Conservation (phyloP, 2,329 filamentous ascomycete genomes). For the Cladophialophora carrionii region DNA sequence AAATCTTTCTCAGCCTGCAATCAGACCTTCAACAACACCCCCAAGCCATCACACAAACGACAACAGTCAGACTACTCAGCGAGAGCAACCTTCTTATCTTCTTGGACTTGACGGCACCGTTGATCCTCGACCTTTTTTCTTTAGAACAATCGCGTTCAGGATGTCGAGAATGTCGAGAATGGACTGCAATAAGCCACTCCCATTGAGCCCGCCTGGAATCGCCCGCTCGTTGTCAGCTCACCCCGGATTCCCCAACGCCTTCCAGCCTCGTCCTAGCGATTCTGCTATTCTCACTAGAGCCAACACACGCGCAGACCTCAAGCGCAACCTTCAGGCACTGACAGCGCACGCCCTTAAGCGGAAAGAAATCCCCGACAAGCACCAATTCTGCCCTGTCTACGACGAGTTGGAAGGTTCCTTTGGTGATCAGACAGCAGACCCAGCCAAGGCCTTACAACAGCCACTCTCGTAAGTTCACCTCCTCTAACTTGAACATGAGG, state of each 20-base stretch:
- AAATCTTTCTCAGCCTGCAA: conserved; percentile 9
- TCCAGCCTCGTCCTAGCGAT: neutral
- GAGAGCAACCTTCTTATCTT: neutral
- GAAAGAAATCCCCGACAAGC: conserved; percentile 7
- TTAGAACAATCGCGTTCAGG: neutral
- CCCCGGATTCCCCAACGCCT: neutral
- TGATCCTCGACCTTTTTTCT: conserved; percentile 15
- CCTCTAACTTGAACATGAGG: neutral
- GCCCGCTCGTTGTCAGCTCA: conserved; percentile 13
- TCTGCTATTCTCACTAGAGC: neutral
- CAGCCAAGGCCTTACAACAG: conserved; percentile 6
- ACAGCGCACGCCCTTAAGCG: conserved; percentile 4
- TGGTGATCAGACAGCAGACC: conserved; percentile 5
- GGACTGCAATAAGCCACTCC: conserved; percentile 34
- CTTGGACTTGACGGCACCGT: conserved; percentile 31
- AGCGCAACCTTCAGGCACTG: neutral
- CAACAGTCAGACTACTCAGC: neutral
- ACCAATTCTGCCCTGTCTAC: conserved; percentile 6
- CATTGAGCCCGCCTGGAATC: conserved; percentile 30
- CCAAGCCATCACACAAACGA: neutral
- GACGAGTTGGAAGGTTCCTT: neutral
- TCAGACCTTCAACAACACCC: conserved; percentile 2
- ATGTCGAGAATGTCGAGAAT: conserved; percentile 5
- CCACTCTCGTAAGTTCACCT: conserved; percentile 14
- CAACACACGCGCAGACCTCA: neutral